These are phyloP conservation scores for Pyricularia pennisetigena DNA, from an alignment of 2,329 filamentous ascomycete genomes.

Conservation along the genomic window DNA sequence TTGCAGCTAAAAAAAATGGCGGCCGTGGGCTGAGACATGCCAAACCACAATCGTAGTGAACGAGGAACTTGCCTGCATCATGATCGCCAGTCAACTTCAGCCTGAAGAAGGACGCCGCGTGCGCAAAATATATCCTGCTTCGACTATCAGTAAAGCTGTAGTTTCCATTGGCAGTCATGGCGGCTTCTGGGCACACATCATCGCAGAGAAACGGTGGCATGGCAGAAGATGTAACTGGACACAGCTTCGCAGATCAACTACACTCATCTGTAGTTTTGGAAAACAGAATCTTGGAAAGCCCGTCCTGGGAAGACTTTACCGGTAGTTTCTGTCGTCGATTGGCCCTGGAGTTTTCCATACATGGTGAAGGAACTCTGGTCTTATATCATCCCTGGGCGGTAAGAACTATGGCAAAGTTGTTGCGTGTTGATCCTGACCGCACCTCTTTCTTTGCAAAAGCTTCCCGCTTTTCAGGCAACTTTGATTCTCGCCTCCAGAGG, in stretches of 20 bases:
- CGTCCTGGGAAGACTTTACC: neutral
- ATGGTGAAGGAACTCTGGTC: neutral
- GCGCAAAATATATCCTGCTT: neutral
- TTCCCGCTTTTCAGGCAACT: constrained; percentile 10
- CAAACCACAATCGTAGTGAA: neutral
- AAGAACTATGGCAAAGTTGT: constrained; percentile 83
- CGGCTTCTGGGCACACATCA: neutral
- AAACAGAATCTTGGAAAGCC: neutral
- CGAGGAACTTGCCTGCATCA: neutral
- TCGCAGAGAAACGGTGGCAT: neutral
- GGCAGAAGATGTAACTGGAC: neutral
- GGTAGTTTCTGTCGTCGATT: neutral
- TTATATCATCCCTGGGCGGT: constrained; percentile 15
- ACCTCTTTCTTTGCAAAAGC: constrained; percentile 58
- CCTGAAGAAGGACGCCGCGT: neutral
- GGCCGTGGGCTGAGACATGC: neutral
- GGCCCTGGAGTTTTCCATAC: neutral
- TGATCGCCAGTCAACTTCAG: neutral
- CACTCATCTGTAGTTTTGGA: neutral
- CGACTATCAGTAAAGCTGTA: neutral
- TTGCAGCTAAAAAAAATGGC: neutral
- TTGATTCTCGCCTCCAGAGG: constrained; percentile 55
- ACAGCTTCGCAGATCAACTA: neutral
- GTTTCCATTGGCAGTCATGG: neutral
- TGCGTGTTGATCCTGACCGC: constrained; percentile 64